Percentiles rank a stretch among this genome's conserved stretches.
These are phyloP conservation scores for Metarhizium album DNA, from an alignment of 2,329 filamentous ascomycete genomes.

Conservation along the genomic window DNA sequence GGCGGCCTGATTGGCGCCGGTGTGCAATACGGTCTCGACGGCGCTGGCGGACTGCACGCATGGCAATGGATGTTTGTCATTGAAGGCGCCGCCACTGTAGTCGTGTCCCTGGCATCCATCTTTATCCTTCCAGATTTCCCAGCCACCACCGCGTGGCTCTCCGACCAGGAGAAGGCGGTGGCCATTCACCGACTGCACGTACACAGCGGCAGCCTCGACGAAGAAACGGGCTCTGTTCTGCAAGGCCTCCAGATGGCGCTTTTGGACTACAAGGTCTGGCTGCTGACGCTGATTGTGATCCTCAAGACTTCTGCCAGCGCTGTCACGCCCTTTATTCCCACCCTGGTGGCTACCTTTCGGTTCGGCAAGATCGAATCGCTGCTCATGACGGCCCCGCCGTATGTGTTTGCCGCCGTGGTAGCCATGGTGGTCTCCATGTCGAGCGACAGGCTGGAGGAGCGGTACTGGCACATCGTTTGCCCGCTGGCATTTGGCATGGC, in stretches of 20 bases:
- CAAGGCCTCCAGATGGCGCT: constrained; percentile 17
- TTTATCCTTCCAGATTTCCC: constrained; percentile 21
- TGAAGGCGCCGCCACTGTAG: constrained; percentile 19
- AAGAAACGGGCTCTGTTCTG: constrained; percentile 11
- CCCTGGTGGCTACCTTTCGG: constrained; percentile 6
- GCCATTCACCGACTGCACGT: constrained; percentile 6
- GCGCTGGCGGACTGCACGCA: constrained; percentile 15
- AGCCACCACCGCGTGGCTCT: constrained; percentile 28
- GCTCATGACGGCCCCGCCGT: constrained; percentile 54
- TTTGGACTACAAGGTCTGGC: constrained; percentile 15
- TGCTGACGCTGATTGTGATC: constrained; percentile 7
- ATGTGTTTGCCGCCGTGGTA: constrained; percentile 49
- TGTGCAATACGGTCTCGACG: constrained; percentile 24
- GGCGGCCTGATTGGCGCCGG: constrained; percentile 33
- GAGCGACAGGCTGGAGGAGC: constrained; percentile 59
- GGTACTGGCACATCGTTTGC: constrained; percentile 55
- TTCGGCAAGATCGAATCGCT: constrained; percentile 37
- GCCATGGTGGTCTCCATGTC: constrained; percentile 57
- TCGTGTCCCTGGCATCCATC: constrained; percentile 13
- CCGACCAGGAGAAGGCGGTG: constrained; percentile 13
- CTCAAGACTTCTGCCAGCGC: constrained; percentile 9
- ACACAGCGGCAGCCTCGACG: constrained; percentile 7
- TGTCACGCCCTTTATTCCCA: constrained; percentile 8
- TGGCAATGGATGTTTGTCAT: constrained; percentile 26
- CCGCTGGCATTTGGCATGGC: constrained; percentile 51